These are phyloP conservation scores for Vaccinium vitisidaea DNA, from an alignment of 148 eudicot species.

Conservation along the genomic window DNA sequence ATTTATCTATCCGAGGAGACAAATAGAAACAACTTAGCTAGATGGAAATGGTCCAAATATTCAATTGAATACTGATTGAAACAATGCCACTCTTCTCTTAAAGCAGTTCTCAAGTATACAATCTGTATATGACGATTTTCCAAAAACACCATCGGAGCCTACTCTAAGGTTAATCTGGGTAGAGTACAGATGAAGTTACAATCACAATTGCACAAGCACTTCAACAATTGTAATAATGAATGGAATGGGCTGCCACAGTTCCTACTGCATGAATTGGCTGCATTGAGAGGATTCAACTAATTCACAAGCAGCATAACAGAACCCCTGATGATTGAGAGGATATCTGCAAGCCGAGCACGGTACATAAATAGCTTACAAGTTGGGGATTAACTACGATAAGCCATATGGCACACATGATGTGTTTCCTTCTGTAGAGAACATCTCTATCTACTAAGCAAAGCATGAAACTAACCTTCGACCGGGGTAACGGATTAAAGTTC, in stretches of 20 bases:
- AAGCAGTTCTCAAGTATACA: neutral
- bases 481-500: slow-evolving; percentile 25
- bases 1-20: neutral
- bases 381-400: neutral
- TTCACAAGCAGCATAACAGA: neutral
- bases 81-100: neutral
- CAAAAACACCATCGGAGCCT: neutral
- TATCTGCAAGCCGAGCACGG: neutral
- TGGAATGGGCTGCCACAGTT: neutral
- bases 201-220: neutral
- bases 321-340: neutral
- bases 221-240: neutral
- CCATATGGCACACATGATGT: neutral
- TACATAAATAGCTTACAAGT: neutral
- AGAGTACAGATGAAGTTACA: neutral
- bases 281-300: neutral
- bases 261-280: neutral
- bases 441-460: neutral
- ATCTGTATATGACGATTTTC: neutral
- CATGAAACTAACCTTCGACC: neutral
- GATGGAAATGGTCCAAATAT: neutral
- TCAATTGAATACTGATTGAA: neutral
- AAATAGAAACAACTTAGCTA: neutral
- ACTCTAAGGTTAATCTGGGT: neutral
- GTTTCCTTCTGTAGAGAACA: neutral